Evolutionary conservation across 176 grass and related monocot genomes (phyloP), one percentile per base, ranked within the genome.

Genomic region (Aegilops longissima): DNA sequence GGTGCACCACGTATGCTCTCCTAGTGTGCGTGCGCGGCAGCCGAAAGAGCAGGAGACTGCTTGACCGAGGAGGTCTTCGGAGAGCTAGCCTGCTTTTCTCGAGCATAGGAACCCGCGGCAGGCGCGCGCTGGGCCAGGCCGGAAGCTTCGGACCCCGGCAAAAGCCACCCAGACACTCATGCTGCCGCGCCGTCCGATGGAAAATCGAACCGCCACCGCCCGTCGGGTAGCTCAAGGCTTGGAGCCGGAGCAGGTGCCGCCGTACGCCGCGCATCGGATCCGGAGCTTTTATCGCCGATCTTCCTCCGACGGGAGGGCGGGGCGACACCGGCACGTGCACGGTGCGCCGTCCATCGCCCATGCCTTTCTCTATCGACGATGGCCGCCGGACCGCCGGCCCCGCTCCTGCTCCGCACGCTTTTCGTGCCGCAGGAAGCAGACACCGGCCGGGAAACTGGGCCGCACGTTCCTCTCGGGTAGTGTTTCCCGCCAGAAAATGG

Each of bases 301-400:
- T n/a, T n/a, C n/a, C n/a, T n/a, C n/a, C n/a, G n/a, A n/a, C n/a
- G n/a, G n/a, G n/a, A n/a, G n/a, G 8, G 8, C 8, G 8, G 38
- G 47, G 80, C 10, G 89, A 80, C 84, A 27, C 16, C 74, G 73
- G 27, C 73, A 79, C 84, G 79, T 78, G 88, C 84, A 65, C 79
- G 69, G 20, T 9, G 35, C 69, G 12, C 69, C 69, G 36, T 23
- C 9, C 69, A 72, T 72, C 0, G 36, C 36, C 35, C 36, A 7
- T n/a, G 69, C 36, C 36, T 42, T 72, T 72, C 36, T 42, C 66
- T 1, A 36, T 21, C 18, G 31, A 21, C 3, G 66, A 58, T 58
- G 52, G 17, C n/a, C n/a, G n/a, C n/a, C n/a, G n/a, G n/a, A n/a
- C 52, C 17, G 2, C 3, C 52, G 11, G 44, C 49, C 14, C 47